Base-by-base conservation (phyloP, 305 asterid species). In the Solanum hybrid region DNA sequence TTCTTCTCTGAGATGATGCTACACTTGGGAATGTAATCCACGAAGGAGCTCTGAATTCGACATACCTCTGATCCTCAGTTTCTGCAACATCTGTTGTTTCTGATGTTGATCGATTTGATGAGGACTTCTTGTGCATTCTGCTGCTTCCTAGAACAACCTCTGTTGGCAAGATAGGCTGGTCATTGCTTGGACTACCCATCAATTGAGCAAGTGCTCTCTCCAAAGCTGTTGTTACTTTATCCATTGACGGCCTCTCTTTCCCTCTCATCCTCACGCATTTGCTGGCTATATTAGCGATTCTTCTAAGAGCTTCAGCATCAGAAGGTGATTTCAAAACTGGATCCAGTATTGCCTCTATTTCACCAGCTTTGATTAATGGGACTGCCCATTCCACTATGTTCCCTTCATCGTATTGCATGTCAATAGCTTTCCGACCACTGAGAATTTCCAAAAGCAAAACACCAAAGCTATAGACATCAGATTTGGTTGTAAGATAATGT, bases 21-120 rank as follows among this genome's bases (percentile, higher is more conserved):
- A 96, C 97, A 68, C 98, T 96, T 8, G 99, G 98, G 90, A 95
- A 96, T 33, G 98, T 97, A 81, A 95, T 96, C 98, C 98, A 96
- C 0, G 98, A 96, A 3, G 99, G 99, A 41, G 98, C 98, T 31
- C 98, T 92, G 80, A 95, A 93, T 86, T 97, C 99, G 27, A 84
- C 99, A 20, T 45, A 51, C 34, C 98, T 95, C 27, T 93, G 98
- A 91, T 96, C 97, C 90, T 97, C 98, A 1, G 92, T 89, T 33
- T 95, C 97, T 3, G 90, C 96, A 31, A 93, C 95, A 32, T 93
- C 95, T n/a, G 93, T 96, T 4, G 95, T 94, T 84, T 95, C 98
- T 0, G 97, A 95, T 29, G 94, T 93, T 12, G 98, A 96, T 20
- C 96, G 90, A 70, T 95, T 93, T 7, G 95, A 96, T 6, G 98